Percentiles rank a stretch among this genome's conserved stretches.
Conservation (phyloP, 176 grass and related monocot species). For the Pontederia crassipes region DNA sequence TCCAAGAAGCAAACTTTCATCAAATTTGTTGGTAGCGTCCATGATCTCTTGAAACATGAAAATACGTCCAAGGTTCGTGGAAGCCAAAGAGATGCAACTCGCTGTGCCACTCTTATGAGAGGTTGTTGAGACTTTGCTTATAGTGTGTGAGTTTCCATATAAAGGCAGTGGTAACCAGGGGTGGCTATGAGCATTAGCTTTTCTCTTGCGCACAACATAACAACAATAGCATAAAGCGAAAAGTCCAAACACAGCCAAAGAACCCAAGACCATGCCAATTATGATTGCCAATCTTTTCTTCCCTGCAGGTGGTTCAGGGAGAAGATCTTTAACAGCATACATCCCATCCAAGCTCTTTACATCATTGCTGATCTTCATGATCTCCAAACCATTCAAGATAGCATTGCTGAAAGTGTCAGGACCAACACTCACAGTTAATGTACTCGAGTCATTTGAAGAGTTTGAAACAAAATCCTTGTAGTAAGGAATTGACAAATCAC, state of each 20-base stretch:
- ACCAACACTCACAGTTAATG: constrained; percentile 3
- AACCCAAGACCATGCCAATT: neutral
- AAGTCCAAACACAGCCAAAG: neutral
- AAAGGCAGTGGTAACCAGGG: constrained; percentile 2
- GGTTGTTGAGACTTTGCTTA: constrained; percentile 11
- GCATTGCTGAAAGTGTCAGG: constrained; percentile 3
- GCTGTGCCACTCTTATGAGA: constrained; percentile 11
- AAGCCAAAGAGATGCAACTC: constrained; percentile 12
- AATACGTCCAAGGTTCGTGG: neutral
- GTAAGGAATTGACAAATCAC: constrained; percentile 5
- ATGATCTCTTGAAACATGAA: constrained; percentile 14
- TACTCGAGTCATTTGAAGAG: constrained; percentile 1
- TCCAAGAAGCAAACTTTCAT: constrained; percentile 7
- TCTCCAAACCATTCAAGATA: constrained; percentile 11
- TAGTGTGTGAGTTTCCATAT: constrained; percentile 5
- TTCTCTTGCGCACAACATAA: neutral
- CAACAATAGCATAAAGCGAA: constrained; percentile 1
- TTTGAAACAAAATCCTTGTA: constrained; percentile 17
- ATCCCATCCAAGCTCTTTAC: constrained; percentile 1
- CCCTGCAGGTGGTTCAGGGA: neutral
- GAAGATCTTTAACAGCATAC: neutral
- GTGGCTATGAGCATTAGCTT: neutral
- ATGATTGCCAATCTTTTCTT: neutral
- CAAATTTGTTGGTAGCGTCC: constrained; percentile 8
- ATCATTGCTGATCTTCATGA: constrained; percentile 12